Percentiles rank a stretch among this genome's conserved stretches.
Evolutionary conservation across 2,329 filamentous ascomycete species (phyloP).

Genomic region (Fusarium zealandicum): DNA sequence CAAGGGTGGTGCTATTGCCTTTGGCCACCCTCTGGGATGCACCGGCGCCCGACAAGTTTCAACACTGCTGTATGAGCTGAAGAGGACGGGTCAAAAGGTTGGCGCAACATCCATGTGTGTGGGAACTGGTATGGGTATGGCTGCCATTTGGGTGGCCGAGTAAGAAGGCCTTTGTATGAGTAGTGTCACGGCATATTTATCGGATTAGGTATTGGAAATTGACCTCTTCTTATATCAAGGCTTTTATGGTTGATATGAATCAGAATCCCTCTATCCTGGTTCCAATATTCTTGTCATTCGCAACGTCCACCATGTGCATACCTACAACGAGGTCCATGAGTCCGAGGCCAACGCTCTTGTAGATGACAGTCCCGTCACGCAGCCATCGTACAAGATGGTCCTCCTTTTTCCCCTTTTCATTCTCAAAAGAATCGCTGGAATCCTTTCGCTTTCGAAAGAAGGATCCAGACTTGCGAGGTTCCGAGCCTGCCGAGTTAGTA

Average conservation of each 20-base stretch:
- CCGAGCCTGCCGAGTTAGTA: slow-evolving; percentile 42
- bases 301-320: slow-evolving; percentile 63
- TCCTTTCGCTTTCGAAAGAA: slow-evolving; percentile 43
- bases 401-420: slow-evolving; percentile 54
- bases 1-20: slow-evolving; percentile 95
- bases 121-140: slow-evolving; percentile 98
- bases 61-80: slow-evolving; percentile 89
- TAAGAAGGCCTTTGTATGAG: slow-evolving; percentile 55
- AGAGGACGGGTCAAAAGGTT: slow-evolving; percentile 81
- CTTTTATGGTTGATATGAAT: slow-evolving; percentile 10
- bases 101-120: slow-evolving; percentile 97
- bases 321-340: slow-evolving; percentile 72
- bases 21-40: slow-evolving; percentile 93
- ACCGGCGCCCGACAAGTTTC: slow-evolving; percentile 94
- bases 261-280: slow-evolving; percentile 61
- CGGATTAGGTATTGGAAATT: too few species aligned
- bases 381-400: slow-evolving; percentile 64
- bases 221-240: not conserved
- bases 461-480: slow-evolving; percentile 45
- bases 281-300: slow-evolving; percentile 62
- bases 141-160: slow-evolving; percentile 93
- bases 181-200: slow-evolving; percentile 16
- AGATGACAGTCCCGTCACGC: slow-evolving; percentile 69
- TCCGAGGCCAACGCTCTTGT: slow-evolving; percentile 72
- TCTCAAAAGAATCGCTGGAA: slow-evolving; percentile 40